Conservation (phyloP, 1,139 yeast species). For the Kurtzmaniella quercitrusa region DNA sequence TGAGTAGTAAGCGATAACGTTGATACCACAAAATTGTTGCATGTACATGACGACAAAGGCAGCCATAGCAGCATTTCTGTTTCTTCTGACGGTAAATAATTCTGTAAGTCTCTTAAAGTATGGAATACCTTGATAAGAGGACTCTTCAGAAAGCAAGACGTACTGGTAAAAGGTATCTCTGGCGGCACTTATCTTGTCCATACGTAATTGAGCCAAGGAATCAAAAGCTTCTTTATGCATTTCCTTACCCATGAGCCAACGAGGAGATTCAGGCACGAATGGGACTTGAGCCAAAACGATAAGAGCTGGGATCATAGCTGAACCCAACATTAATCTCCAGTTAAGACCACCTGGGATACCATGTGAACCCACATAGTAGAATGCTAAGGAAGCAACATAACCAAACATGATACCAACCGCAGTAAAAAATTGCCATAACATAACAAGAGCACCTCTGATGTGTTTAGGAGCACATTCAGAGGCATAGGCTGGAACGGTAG, state of each 20-base stretch:
- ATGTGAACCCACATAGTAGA: conserved; percentile 28
- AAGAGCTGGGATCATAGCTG: conserved; percentile 72
- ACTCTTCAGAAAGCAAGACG: conserved; percentile 63
- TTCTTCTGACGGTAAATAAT: conserved; percentile 67
- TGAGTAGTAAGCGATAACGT: conserved; percentile 81
- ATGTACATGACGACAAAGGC: conserved; percentile 82
- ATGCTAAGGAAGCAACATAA: conserved; percentile 66
- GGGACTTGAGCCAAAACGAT: conserved; percentile 66
- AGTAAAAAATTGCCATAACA: conserved; percentile 89
- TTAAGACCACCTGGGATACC: conserved; percentile 49
- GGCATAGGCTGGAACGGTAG: conserved; percentile 24
- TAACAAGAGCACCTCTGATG: conserved; percentile 75
- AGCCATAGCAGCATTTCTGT: conserved; percentile 78
- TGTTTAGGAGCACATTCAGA: conserved; percentile 79
- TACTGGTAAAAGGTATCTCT: conserved; percentile 73
- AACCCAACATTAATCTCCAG: conserved; percentile 82
- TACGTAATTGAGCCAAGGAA: conserved; percentile 48
- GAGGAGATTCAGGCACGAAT: conserved; percentile 73
- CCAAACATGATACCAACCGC: conserved; percentile 87
- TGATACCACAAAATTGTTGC: conserved; percentile 93
- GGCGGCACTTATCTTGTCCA: conserved; percentile 59
- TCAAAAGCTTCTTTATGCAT: conserved; percentile 55
- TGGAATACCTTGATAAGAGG: conserved; percentile 49
- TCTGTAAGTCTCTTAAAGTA: conserved; percentile 49
- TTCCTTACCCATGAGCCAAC: conserved; percentile 73